phyloP scores from a whole-genome alignment of 805 yeast genomes.

The Saccharomycopsis oosterbeekiorum region DNA sequence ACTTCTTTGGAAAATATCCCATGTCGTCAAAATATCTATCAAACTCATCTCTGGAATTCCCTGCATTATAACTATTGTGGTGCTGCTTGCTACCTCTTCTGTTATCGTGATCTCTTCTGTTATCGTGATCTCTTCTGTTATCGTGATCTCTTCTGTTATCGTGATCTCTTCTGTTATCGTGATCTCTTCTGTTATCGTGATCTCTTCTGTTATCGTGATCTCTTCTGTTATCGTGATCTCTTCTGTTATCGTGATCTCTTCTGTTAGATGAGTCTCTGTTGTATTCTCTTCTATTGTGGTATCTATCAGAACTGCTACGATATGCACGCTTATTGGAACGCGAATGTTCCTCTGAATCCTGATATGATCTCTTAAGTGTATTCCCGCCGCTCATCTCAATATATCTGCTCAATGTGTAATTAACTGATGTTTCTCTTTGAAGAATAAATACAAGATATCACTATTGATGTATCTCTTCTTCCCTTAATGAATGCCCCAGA shows the following conservation, averaged over 20 bases:
- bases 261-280: neutral
- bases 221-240: slow-evolving; percentile 3
- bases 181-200: no score
- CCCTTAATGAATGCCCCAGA: neutral
- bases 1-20: neutral
- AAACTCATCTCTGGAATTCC: neutral
- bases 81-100: slow-evolving; percentile 10
- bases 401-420: neutral
- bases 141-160: no score
- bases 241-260: slow-evolving; percentile 12
- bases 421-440: neutral
- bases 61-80: neutral
- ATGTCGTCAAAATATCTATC: neutral
- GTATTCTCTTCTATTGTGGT: neutral
- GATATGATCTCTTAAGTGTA: neutral
- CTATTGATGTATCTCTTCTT: neutral
- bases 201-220: slow-evolving; percentile 10
- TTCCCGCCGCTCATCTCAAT: neutral
- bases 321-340: neutral
- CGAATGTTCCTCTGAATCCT: neutral
- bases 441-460: neutral
- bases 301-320: neutral
- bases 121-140: slow-evolving; percentile 7
- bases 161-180: slow-evolving; percentile 10
- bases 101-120: slow-evolving; percentile 9